Evolutionary conservation across 495 filamentous ascomycete genomes (phyloP).

Genomic region (Penicillium argentinense): DNA sequence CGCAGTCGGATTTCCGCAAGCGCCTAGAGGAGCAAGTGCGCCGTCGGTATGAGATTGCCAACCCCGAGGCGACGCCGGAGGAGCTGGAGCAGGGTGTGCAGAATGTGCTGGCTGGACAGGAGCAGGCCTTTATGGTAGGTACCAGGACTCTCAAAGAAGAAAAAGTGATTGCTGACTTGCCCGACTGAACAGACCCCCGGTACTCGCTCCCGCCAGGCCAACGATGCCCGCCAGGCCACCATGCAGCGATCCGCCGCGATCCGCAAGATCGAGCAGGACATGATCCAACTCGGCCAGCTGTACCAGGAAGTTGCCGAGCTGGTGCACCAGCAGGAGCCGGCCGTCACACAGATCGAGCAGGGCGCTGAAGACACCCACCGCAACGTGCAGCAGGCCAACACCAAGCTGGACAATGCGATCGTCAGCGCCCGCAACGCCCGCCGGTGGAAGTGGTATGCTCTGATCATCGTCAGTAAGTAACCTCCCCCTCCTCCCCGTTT

Average conservation of each 20-base stretch:
- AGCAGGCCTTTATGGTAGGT: constrained; percentile 69
- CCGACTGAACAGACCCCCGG: constrained; percentile 59
- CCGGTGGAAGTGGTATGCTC: constrained; percentile 98
- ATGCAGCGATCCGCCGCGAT: constrained; percentile 84
- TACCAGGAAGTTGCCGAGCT: constrained; percentile 83
- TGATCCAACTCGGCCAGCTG: constrained; percentile 79
- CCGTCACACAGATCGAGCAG: constrained; percentile 74
- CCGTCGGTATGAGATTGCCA: constrained; percentile 86
- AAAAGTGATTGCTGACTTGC: no score
- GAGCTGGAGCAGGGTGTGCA: constrained; percentile 78
- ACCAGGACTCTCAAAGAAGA: neutral
- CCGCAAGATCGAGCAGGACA: constrained; percentile 83
- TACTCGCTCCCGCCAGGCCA: constrained; percentile 77
- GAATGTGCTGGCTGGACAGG: constrained; percentile 62
- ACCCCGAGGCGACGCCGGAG: constrained; percentile 76
- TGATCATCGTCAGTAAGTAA: constrained; percentile 75
- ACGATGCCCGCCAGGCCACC: constrained; percentile 72
- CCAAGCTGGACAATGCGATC: constrained; percentile 74
- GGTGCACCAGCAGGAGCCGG: constrained; percentile 77
- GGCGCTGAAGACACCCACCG: constrained; percentile 75
- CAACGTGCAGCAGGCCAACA: constrained; percentile 78
- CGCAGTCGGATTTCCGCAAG: constrained; percentile 74
- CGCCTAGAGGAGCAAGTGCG: constrained; percentile 78
- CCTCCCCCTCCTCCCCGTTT: neutral
- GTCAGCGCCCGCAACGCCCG: constrained; percentile 73